Conservation (phyloP, 768 basidiomycete species). For the Xerocomellus intermedius region DNA sequence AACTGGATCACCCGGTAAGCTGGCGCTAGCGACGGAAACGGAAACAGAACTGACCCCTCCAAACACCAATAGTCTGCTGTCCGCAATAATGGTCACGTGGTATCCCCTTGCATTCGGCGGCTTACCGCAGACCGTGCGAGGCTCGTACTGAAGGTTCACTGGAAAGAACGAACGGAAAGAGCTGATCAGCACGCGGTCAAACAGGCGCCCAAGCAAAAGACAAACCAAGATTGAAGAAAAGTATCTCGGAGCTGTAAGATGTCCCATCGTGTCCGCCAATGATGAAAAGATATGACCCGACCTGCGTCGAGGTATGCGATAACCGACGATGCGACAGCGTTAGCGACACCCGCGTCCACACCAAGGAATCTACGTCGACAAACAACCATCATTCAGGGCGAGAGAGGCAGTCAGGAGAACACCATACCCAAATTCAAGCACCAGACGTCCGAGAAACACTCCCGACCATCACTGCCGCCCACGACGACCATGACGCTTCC, state of each 20-base stretch:
- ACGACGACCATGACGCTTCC: conserved; percentile 84
- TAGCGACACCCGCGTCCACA: conserved; percentile 29
- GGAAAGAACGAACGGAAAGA: neutral
- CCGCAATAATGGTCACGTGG: conserved; percentile 78
- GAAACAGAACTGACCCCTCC: conserved; percentile 52
- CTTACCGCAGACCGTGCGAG: conserved; percentile 63
- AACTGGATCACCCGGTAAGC: conserved; percentile 37
- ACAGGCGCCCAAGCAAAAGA: neutral
- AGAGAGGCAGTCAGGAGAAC: neutral
- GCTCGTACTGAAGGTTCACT: conserved; percentile 87
- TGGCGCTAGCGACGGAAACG: neutral
- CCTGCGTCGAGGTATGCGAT: conserved; percentile 84
- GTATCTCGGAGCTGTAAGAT: conserved; percentile 69
- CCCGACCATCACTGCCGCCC: conserved; percentile 88
- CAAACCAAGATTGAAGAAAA: conserved; percentile 85
- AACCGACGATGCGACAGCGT: conserved; percentile 52
- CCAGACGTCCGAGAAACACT: conserved; percentile 88
- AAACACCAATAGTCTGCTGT: conserved; percentile 81
- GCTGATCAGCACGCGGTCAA: neutral
- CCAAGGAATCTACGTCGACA: conserved; percentile 23
- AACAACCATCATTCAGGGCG: neutral
- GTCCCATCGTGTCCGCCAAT: conserved; percentile 85
- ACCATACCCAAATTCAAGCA: conserved; percentile 78
- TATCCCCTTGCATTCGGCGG: conserved; percentile 79
- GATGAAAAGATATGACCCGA: conserved; percentile 90